A percentile compares a stretch with the other conserved stretches of the same genome.
These are phyloP conservation scores for Emmonsia crescens DNA, from an alignment of 2,329 filamentous ascomycete species.

Conservation along the genomic window DNA sequence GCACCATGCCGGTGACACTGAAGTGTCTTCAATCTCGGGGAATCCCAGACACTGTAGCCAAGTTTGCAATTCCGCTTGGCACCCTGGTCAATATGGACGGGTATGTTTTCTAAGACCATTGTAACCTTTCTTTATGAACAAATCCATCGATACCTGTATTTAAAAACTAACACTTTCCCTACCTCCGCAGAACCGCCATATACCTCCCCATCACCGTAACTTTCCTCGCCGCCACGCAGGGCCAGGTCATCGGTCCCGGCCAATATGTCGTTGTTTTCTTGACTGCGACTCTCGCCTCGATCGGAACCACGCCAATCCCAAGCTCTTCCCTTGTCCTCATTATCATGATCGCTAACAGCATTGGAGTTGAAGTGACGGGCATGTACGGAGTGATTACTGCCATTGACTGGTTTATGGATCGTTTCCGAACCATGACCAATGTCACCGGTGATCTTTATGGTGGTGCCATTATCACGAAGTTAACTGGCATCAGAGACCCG, in stretches of 20 bases:
- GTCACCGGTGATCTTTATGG: slow-evolving; percentile 43
- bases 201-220: slow-evolving; percentile 46
- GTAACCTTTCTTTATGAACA: slow-evolving; percentile 1
- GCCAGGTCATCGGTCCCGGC: slow-evolving; percentile 31
- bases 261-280: slow-evolving; percentile 42
- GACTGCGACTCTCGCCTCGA: slow-evolving; percentile 42
- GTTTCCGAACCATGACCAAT: slow-evolving; percentile 44
- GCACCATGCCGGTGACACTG: slow-evolving; percentile 42
- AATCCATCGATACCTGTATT: neutral
- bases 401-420: slow-evolving; percentile 48
- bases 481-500: slow-evolving; percentile 28
- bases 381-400: slow-evolving; percentile 46
- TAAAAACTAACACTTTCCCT: neutral
- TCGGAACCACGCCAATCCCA: slow-evolving; percentile 45
- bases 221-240: slow-evolving; percentile 43
- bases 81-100: slow-evolving; percentile 44
- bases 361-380: slow-evolving; percentile 36
- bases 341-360: slow-evolving; percentile 40
- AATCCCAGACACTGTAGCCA: slow-evolving; percentile 35
- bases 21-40: slow-evolving; percentile 30
- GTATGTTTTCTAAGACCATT: neutral
- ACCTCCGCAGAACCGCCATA: slow-evolving; percentile 36
- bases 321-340: slow-evolving; percentile 42
- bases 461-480: slow-evolving; percentile 29
- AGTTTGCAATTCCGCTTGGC: slow-evolving; percentile 41